Conservation (phyloP, 768 basidiomycete genomes). For the Hebeloma cylindrosporum region DNA sequence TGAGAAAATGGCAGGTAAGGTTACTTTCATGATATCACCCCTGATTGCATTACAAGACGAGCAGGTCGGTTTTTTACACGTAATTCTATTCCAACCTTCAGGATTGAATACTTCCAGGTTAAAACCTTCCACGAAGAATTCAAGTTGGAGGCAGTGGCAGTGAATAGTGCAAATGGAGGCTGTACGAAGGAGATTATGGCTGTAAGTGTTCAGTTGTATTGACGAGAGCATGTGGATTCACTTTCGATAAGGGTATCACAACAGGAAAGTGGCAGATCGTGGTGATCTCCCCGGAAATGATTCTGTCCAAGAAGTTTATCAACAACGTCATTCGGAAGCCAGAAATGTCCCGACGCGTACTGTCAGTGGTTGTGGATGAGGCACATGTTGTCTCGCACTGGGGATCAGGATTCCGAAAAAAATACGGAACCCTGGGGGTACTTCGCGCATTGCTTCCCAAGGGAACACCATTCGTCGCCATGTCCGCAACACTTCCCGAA, state of each 20-base stretch:
- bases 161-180: constrained; percentile 32
- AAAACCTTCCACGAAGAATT: constrained; percentile 32
- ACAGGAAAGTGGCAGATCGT: constrained; percentile 29
- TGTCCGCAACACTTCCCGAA: constrained; percentile 33
- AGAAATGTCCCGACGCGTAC: constrained; percentile 17
- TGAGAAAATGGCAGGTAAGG: constrained; percentile 23
- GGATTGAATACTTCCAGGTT: too few relatives aligned
- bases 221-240: constrained; percentile 30
- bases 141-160: constrained; percentile 27
- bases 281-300: constrained; percentile 35
- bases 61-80: constrained; percentile 10
- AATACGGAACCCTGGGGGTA: constrained; percentile 27
- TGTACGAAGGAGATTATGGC: constrained; percentile 25
- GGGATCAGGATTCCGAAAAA: constrained; percentile 35
- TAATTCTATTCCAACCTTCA: too few relatives aligned
- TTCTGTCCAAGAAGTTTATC: constrained; percentile 27
- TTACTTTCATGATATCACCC: constrained; percentile 39
- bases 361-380: constrained; percentile 35
- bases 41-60: constrained; percentile 39
- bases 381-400: constrained; percentile 39
- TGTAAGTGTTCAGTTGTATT: constrained; percentile 17
- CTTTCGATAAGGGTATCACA: constrained; percentile 18
- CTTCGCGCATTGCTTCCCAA: constrained; percentile 30
- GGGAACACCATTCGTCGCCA: constrained; percentile 29
- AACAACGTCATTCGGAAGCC: constrained; percentile 24